Evolutionary conservation across 2,329 filamentous ascomycete species (phyloP), one percentile per base, ranked within the genome.

Genomic region (Aureobasidium sp.): DNA sequence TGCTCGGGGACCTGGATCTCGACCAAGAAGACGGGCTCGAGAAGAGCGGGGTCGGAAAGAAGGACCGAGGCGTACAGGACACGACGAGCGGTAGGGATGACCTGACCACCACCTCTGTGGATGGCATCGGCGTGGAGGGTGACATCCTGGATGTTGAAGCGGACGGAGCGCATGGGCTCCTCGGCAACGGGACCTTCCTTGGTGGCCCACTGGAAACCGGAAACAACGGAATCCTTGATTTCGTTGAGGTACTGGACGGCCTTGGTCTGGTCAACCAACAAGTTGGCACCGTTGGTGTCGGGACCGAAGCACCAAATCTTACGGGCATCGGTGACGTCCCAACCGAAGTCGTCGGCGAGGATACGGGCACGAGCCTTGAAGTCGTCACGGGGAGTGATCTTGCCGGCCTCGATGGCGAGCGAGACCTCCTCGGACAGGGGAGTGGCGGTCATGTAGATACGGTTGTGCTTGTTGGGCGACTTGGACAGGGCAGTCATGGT

Each of bases 391-490:
- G 94, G 90, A 74, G 79, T 83, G 77, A 99, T 91, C 84, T 91
- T 94, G 82, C 94, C 94, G 60, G 74, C 68, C 83, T 99, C 94
- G 67, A 99, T 99, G 73, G 88, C 89, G 74, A 85, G 84, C 70
- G 89, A 83, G 64, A 99, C 87, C 70, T 97, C 94, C 84, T 99
- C 94, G 47, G 85, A 85, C 60, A 99, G 83, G 70, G 94, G 94
- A 80, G 91, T 81, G 67, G 94, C 94, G 78, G 84, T 85, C 80
- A 99, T 87, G 84, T 97, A 99, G 64, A 99, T 84, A 91, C 94
- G 93, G 86, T 99, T 99, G 89, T 99, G 94, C 90, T 99, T 99
- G 89, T 99, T 99, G 82, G 94, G 94, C 51, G 94, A 99, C 85
- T 99, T 99, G 79, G 94, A 97, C 73, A 99, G 84, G 69, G 94